Conservation (phyloP, 768 basidiomycete genomes). For the Boletus reticulatus region DNA sequence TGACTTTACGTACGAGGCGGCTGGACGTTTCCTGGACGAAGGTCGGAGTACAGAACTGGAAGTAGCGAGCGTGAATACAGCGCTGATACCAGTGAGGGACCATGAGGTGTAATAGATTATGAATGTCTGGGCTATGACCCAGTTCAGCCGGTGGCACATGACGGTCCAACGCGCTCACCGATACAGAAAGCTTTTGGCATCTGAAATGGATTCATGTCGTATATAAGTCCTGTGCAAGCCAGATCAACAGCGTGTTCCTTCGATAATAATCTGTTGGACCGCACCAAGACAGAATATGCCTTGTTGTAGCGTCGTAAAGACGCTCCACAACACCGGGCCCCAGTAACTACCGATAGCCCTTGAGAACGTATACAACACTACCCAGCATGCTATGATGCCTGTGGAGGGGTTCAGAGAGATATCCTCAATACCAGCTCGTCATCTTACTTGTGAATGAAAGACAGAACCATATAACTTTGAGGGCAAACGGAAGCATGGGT, state of each 20-base stretch:
- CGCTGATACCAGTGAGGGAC: slow-evolving; percentile 43
- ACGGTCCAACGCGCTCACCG: slow-evolving; percentile 33
- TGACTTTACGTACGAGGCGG: slow-evolving; percentile 16
- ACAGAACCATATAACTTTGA: slow-evolving; percentile 58
- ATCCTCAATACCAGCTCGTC: background rate
- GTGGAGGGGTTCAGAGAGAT: background rate
- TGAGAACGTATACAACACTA: slow-evolving; percentile 45
- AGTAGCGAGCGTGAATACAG: slow-evolving; percentile 47
- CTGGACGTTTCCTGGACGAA: slow-evolving; percentile 26
- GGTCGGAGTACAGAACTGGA: slow-evolving; percentile 43
- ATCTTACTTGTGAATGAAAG: slow-evolving; percentile 52
- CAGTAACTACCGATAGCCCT: slow-evolving; percentile 44
- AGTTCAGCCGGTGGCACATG: slow-evolving; percentile 6
- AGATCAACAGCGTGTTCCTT: background rate
- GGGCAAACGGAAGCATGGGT: slow-evolving; percentile 52
- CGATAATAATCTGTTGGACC: slow-evolving; percentile 3
- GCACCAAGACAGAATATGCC: slow-evolving; percentile 59
- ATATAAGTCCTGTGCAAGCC: slow-evolving; percentile 50
- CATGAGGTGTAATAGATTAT: slow-evolving; percentile 43
- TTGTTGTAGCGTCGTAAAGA: slow-evolving; percentile 52
- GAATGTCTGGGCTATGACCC: slow-evolving; percentile 17
- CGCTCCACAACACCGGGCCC: slow-evolving; percentile 47
- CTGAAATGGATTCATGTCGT: slow-evolving; percentile 55
- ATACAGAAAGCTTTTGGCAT: slow-evolving; percentile 63
- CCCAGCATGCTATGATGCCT: slow-evolving; percentile 55